Percentiles rank a stretch among this genome's conserved stretches.
Evolutionary conservation across 148 eudicot species (phyloP).

Genomic region (Chenopodium quinoa): DNA sequence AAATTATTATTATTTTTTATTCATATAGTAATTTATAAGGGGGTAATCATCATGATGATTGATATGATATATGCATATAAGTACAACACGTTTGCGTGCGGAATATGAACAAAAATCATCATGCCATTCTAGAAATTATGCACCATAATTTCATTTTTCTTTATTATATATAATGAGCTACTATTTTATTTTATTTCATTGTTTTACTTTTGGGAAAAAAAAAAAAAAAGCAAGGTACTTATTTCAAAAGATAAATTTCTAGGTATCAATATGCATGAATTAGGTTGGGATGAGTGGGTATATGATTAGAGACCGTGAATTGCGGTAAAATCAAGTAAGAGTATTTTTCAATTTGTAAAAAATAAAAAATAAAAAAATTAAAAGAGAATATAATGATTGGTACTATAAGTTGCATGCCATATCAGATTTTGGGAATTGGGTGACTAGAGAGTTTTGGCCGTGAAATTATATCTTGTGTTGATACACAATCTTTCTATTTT

Average conservation of each 20-base stretch:
- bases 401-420: slow-evolving; percentile 22
- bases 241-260: no score
- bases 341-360: slow-evolving; percentile 4
- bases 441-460: slow-evolving; percentile 11
- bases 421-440: slow-evolving; percentile 16
- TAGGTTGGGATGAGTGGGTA: not conserved
- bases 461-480: slow-evolving; percentile 8
- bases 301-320: slow-evolving; percentile 7
- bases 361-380: not conserved
- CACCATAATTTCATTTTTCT: not conserved
- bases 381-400: slow-evolving; percentile 1
- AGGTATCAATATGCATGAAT: not conserved
- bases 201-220: no score
- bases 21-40: not conserved
- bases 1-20: not conserved
- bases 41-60: slow-evolving; percentile 19
- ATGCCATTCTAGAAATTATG: not conserved
- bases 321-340: slow-evolving; percentile 29
- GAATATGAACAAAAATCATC: slow-evolving; percentile 23
- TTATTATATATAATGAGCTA: not conserved
- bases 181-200: no score
- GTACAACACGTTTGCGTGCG: slow-evolving; percentile 20
- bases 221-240: no score
- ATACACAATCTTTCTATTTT: not conserved
- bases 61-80: slow-evolving; percentile 20